Evolutionary conservation across 306 rosid genomes (phyloP), one percentile per base, ranked within the genome.

Genomic region (Sesbania bispinosa): DNA sequence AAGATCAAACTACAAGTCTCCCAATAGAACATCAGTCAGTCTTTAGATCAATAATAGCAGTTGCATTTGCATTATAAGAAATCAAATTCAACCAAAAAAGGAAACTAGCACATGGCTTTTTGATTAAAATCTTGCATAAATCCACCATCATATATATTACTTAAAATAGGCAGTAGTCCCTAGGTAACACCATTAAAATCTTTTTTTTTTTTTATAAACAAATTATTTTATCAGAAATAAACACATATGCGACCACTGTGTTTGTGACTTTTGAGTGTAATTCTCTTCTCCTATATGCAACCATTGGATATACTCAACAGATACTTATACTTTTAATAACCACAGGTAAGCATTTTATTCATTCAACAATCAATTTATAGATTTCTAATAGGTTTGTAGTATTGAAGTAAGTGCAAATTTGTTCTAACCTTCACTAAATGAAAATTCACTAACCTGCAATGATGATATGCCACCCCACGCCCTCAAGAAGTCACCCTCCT

Each of bases 401-500:
- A 20, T 21, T 57, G 21, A 60, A 6, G 19, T 19, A 63, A 8
- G 43, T 43, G 62, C 29, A 46, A n/a, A 23, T 1, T 27, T 57
- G 7, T 7, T 38, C 53, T 7, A 67, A 18, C 57, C 42, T 65
- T 50, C 52, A 36, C 41, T 77, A 15, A 67, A 68, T 7, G 48
- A 61, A 63, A 54, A 54, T 33, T 32, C 64, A 38, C 80, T 16
- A 73, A 90, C 98, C 98, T 93, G 94, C 83, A 94, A 75, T 70
- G 95, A 80, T 1, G 97, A 94, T 74, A 94, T 79, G 70, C 98
- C 98, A 54, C 98, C 98, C 98, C 98, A 94, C 16, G 97, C 98
- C 83, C 10, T 94, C 76, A 94, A 78, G 78, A 94, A 89, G 80
- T 94, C 81, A 24, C 97, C 98, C 61, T 85, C 88, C 29, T 89